Percentiles rank a stretch among this genome's conserved stretches.
These are phyloP conservation scores for Podila epigama DNA, from an alignment of 192 early-diverging fungal species.

Conservation along the genomic window DNA sequence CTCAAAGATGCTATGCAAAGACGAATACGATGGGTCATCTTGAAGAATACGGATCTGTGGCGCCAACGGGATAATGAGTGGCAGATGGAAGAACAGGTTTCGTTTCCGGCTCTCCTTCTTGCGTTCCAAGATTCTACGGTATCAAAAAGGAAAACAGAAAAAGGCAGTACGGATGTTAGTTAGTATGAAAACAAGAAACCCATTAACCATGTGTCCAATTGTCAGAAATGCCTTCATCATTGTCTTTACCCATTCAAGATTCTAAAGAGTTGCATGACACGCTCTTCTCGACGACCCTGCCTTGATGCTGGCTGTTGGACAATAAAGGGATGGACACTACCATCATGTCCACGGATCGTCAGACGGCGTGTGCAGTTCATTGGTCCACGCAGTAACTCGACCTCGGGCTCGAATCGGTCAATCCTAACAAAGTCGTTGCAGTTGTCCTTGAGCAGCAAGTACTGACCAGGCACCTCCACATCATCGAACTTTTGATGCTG, in stretches of 20 bases:
- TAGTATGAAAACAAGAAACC: background rate
- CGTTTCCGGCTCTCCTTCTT: constrained; percentile 83
- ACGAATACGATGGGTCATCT: constrained; percentile 89
- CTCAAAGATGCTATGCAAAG: constrained; percentile 95
- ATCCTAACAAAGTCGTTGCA: constrained; percentile 94
- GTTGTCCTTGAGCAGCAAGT: constrained; percentile 82
- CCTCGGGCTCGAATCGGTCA: constrained; percentile 92
- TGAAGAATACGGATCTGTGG: constrained; percentile 92
- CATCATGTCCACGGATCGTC: constrained; percentile 92
- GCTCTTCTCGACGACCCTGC: constrained; percentile 92
- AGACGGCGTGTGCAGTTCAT: constrained; percentile 78
- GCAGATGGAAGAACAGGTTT: constrained; percentile 84
- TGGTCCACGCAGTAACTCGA: constrained; percentile 84
- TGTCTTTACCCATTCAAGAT: constrained; percentile 77
- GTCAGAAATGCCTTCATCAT: background rate
- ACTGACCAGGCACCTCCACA: constrained; percentile 99
- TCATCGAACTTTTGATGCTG: constrained; percentile 99
- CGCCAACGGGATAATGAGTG: constrained; percentile 91
- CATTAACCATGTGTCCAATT: background rate
- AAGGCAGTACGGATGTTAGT: background rate
- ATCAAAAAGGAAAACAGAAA: background rate
- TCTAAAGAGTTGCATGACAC: constrained; percentile 94
- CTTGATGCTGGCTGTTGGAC: constrained; percentile 94
- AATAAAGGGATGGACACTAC: constrained; percentile 87
- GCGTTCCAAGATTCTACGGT: constrained; percentile 73